Percentiles rank a stretch among this genome's conserved stretches.
Evolutionary conservation across 306 rosid species (phyloP).

Genomic region (Prunus mongolica): DNA sequence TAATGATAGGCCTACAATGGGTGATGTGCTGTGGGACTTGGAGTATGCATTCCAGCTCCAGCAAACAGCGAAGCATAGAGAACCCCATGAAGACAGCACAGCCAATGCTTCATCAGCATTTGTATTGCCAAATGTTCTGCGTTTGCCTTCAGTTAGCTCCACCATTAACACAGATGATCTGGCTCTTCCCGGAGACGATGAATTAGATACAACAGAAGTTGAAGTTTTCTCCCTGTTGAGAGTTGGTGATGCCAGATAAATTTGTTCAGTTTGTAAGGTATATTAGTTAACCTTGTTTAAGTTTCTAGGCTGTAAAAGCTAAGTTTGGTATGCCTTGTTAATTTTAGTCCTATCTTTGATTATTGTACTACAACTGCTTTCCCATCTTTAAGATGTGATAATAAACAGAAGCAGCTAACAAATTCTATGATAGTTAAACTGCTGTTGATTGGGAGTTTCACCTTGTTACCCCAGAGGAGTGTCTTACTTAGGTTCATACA

Average conservation of each 20-base stretch:
- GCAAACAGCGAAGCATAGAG: slow-evolving; percentile 24
- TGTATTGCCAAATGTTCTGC: slow-evolving; percentile 10
- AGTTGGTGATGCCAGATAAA: slow-evolving; percentile 18
- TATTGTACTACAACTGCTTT: background rate
- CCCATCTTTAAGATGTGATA: background rate
- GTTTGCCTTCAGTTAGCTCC: slow-evolving; percentile 25
- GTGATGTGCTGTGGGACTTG: slow-evolving; percentile 54
- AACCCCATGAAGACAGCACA: slow-evolving; percentile 44
- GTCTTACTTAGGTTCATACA: no score
- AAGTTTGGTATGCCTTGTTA: background rate
- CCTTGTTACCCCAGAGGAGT: no score
- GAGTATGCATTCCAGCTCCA: slow-evolving; percentile 57
- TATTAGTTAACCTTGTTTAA: background rate
- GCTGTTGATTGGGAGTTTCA: no score
- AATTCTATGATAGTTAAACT: no score
- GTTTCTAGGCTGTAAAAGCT: background rate
- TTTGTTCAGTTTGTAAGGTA: background rate
- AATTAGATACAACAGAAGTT: background rate
- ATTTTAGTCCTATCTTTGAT: background rate
- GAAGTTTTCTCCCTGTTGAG: slow-evolving; percentile 36
- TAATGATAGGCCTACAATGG: slow-evolving; percentile 45
- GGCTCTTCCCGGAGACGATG: background rate
- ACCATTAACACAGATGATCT: slow-evolving; percentile 11
- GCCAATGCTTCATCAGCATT: slow-evolving; percentile 23
- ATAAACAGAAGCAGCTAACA: background rate